Conservation (phyloP, 148 eudicot species). For the Fagopyrum homotropicum region DNA sequence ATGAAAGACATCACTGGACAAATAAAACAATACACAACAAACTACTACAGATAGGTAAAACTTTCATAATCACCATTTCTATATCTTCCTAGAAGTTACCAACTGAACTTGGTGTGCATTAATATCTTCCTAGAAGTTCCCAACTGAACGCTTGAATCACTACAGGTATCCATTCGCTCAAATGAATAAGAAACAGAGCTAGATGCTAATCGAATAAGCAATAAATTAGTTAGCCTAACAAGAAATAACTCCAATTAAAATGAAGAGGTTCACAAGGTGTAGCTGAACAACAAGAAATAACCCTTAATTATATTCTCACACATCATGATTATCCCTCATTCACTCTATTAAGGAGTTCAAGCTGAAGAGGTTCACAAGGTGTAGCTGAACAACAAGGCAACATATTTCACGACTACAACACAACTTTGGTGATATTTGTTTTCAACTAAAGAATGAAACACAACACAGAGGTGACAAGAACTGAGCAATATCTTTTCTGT, state of each 20-base stretch:
- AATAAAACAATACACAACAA: conserved; percentile 7
- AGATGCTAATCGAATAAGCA: neutral
- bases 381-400: too few species aligned
- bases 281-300: too few species aligned
- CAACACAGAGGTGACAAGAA: too few species aligned
- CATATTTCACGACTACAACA: too few species aligned
- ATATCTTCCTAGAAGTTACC: conserved; percentile 8
- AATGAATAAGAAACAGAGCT: neutral
- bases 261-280: too few species aligned
- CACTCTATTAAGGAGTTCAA: too few species aligned
- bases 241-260: neutral
- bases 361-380: too few species aligned
- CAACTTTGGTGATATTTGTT: too few species aligned
- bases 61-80: conserved; percentile 32
- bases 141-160: conserved; percentile 10
- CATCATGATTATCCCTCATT: too few species aligned
- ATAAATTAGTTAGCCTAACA: neutral
- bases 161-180: conserved; percentile 9
- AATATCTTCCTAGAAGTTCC: conserved; percentile 12
- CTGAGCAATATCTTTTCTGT: too few species aligned
- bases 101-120: conserved; percentile 20
- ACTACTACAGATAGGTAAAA: neutral
- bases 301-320: too few species aligned
- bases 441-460: too few species aligned
- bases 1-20: conserved; percentile 9